Base-by-base conservation (phyloP, 108 stramenopile genomes). In the Nitzschia sp. region DNA sequence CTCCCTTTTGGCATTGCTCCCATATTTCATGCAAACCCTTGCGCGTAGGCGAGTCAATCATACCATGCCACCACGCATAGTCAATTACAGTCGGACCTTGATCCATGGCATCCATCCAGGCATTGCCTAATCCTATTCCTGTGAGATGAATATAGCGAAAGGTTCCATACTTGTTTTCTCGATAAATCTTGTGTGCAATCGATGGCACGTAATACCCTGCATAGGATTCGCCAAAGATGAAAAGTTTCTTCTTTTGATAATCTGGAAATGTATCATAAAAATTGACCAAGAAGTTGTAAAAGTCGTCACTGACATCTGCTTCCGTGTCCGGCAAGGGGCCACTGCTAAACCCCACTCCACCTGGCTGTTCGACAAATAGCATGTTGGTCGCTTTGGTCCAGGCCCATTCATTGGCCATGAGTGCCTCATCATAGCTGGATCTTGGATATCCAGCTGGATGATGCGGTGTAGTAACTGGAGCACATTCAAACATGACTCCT, bases 151-250 rank as follows among this genome's bases (percentile, higher is more conserved):
- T 79, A 21, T 66, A 55, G 6, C 26, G 21, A 29, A 17, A 23
- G 24, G 47, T 18, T 1, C 34, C 61, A 33, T 60, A 36, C 18
- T 68, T 36, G 46, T 75, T 71, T 74, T 74, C 63, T 76, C 73
- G 51, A 66, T 88, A 64, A 63, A 96, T 92, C 34, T 58, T 38
- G 29, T 84, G 77, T 23, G 83, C 87, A 66, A 94, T 85, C 17
- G 73, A 78, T 15, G 93, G 96, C 53, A 92, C 74, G 59, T 92
- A 94, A 59, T 34, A 57, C 17, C 93, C 93, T 0, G 93, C 91
- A 64, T 96, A 96, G 25, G 72, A 76, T 64, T 95, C 96, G n/a
- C 94, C 96, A 24, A 80, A 75, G n/a, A 97, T 65, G 54, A 80
- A 94, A n/a, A 97, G 64, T 25, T 76, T 65, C 65, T 93, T 87